Evolutionary conservation across 2,329 filamentous ascomycete species (phyloP), one percentile per base, ranked within the genome.

Genomic region (Alternaria consortialis): DNA sequence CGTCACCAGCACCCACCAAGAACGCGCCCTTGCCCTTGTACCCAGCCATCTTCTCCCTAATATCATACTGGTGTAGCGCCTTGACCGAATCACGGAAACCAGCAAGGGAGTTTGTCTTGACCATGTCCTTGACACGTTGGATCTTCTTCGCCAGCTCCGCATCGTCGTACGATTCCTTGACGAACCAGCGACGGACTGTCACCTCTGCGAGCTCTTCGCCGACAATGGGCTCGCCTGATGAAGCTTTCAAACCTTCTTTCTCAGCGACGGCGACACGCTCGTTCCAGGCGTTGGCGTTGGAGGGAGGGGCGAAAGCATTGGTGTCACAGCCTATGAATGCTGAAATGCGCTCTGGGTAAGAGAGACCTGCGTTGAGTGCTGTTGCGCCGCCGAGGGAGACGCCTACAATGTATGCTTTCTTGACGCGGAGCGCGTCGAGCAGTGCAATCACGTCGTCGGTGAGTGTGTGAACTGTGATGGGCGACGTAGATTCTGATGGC

Each of bases 371-470:
- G 74, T 90, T 89, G 51, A 95, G 85, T 1, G 89, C 84, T 1
- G 92, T 95, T 2, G 90, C 91, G 53, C 93, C 93, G 64, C 93
- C 93, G 76, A 95, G 88, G 36, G 89, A 92, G 4, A 96, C 92
- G 20, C 93, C 93, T 20, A 95, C 82, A 0, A 94, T 81, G 0
- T 86, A 84, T 0, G 91, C 87, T 70, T 86, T 85, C 9, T 85
- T 82, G 42, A 94, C 88, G 50, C 91, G 87, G 31, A 96, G 84
- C 0, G 89, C 87, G 54, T 89, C 83, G 3, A 96, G 86, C 0
- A 97, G 77, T 0, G 82, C 77, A 37, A 84, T 82, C 23, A 95
- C 81, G 72, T 96, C 93, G 7, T 86, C 83, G 4, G 91, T 86
- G 0, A 95, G 83, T 2, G 88, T 80, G 66, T 91, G 87, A 40